Conservation (phyloP, 352 stramenopile genomes). For the Phytopythium mirpurense region DNA sequence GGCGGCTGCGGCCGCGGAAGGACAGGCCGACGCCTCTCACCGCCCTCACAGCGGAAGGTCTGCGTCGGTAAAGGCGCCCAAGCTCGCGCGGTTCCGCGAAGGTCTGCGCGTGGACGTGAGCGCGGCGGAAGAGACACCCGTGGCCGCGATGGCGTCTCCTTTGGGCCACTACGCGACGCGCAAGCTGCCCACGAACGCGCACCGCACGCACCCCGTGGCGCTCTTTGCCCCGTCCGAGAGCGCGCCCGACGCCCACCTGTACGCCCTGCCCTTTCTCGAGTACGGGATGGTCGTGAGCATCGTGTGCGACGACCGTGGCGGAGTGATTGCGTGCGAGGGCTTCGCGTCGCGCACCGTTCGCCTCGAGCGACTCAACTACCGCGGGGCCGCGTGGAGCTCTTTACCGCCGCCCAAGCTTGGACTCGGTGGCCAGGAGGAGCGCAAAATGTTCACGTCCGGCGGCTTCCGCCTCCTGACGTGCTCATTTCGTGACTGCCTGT, state of each 20-base stretch:
- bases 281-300: constrained; percentile 69
- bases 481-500: constrained; percentile 61
- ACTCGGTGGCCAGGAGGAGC: constrained; percentile 37
- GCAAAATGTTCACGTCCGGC: constrained; percentile 27
- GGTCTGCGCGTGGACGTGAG: constrained; percentile 47
- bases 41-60: constrained; percentile 1
- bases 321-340: constrained; percentile 47
- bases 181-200: constrained; percentile 24
- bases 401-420: constrained; percentile 29
- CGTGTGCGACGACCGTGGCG: constrained; percentile 50
- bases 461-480: constrained; percentile 37
- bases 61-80: constrained; percentile 9
- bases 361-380: constrained; percentile 44
- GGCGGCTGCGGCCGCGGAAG: constrained; percentile 2
- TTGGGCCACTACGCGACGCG: constrained; percentile 41
- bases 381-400: constrained; percentile 8
- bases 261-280: constrained; percentile 50
- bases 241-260: constrained; percentile 12
- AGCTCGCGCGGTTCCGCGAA: constrained; percentile 12
- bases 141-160: constrained; percentile 30
- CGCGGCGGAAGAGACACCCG: constrained; percentile 16
- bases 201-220: constrained; percentile 28
- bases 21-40: not conserved
- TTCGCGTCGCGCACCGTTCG: constrained; percentile 53
- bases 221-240: constrained; percentile 26